Evolutionary conservation across 805 yeast species (phyloP), one percentile per base, ranked within the genome.

Genomic region (Groenewaldozyma salmanticensis): DNA sequence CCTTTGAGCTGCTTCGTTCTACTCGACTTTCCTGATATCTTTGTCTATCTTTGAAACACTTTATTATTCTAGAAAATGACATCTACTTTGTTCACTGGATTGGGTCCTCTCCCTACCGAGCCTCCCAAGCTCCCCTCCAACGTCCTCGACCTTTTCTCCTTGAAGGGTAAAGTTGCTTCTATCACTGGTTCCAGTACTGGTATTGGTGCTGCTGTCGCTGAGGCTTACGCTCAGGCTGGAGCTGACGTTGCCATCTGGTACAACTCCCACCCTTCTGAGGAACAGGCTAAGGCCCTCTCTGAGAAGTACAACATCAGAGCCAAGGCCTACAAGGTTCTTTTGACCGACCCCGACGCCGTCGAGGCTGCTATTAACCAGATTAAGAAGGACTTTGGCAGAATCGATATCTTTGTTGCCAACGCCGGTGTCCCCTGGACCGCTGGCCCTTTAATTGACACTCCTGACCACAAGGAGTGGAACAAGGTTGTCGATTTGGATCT

Each of bases 171-270:
- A 61, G 80, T 79, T 11, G 92, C 94, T 21, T 75, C 83, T 3
- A 74, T 85, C 44, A 81, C 94, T n/a, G 95, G 95, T 35, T 82
- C 85, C 9, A 78, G 88, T 15, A 70, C 81, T 35, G 95, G 95
- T 27, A 84, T 85, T 49, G 95, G 95, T 13, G 73, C 61, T 51
- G 84, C 83, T 3, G 81, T 82, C 27, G 94, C 94, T 34, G 82
- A 77, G 59, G 88, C 86, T 2, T 83, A 68, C 53, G 81, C 87
- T 38, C 90, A 83, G 63, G 90, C 90, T 3, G 95, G 95, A 39
- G 94, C 94, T 6, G 81, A 81, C 47, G 74, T 86, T 27, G 84
- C 84, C 36, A 67, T 79, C 51, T 76, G 81, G 76, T 76, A 72
- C 67, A 75, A 72, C 59, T 66, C 75, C 44, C 72, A 70, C 52